phyloP scores from a whole-genome alignment of 164 flowering plant genomes.

The Stephania yunnanensis region DNA sequence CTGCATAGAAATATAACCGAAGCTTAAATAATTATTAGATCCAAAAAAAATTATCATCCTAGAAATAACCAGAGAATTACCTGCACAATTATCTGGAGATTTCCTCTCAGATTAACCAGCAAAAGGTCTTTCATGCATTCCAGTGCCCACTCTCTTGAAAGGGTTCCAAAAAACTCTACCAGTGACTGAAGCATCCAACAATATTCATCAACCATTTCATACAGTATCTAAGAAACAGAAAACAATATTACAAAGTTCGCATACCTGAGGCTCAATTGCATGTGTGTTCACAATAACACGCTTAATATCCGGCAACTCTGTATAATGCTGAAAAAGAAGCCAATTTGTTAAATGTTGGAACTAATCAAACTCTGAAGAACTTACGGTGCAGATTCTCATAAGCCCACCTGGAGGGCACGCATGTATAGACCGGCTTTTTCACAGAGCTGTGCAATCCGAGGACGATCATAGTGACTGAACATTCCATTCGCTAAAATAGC shows the following conservation, averaged over 20 bases:
- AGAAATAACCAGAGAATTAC: constrained; percentile 23
- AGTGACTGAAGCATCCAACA: constrained; percentile 53
- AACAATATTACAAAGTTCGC: neutral
- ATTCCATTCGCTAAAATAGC: constrained; percentile 98
- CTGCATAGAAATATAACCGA: constrained; percentile 31
- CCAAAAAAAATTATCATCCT: neutral
- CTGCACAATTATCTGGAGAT: constrained; percentile 99
- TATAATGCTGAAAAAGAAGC: constrained; percentile 70
- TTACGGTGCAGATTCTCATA: neutral
- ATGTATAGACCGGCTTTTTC: constrained; percentile 94
- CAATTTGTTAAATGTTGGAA: constrained; percentile 1
- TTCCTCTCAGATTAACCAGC: constrained; percentile 87
- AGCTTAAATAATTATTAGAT: constrained; percentile 1
- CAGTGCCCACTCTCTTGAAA: constrained; percentile 95
- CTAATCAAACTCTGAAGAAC: neutral
- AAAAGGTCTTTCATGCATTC: constrained; percentile 99
- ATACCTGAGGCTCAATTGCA: constrained; percentile 99
- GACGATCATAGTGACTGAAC: constrained; percentile 99
- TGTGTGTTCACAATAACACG: constrained; percentile 99
- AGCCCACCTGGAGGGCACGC: constrained; percentile 75
- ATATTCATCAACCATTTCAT: constrained; percentile 17
- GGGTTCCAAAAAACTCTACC: constrained; percentile 98
- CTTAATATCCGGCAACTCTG: constrained; percentile 91
- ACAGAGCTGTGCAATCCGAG: constrained; percentile 97
- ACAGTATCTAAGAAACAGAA: neutral